A percentile compares a stretch with the other conserved stretches of the same genome.
phyloP scores from a whole-genome alignment of 768 basidiomycete genomes.

The Mycena rosella region DNA sequence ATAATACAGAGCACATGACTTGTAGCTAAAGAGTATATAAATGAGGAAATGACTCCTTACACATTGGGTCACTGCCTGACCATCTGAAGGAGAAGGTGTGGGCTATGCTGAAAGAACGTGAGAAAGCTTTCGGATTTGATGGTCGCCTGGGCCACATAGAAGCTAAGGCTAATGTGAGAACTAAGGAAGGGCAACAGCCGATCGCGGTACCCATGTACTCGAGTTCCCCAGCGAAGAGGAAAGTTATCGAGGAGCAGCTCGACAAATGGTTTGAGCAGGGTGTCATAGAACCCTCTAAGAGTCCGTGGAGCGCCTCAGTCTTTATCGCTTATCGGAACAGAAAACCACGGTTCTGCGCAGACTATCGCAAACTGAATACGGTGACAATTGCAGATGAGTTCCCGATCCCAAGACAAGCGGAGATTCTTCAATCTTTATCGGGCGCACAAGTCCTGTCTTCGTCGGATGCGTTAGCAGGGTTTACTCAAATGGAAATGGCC shows the following conservation, averaged over 20 bases:
- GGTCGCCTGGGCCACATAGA: not conserved
- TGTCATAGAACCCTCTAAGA: not conserved
- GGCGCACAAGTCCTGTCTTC: conserved; percentile 4
- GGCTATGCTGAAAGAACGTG: not conserved
- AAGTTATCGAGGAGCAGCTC: not conserved
- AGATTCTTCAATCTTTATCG: not conserved
- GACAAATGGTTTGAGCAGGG: too few species aligned
- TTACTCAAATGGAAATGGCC: not conserved
- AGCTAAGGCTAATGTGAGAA: not conserved
- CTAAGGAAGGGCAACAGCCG: not conserved
- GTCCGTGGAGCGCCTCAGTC: conserved; percentile 2
- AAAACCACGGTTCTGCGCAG: too few species aligned
- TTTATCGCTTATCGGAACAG: conserved; percentile 1
- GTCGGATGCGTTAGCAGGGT: not conserved
- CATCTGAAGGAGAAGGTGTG: not conserved
- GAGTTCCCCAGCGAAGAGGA: not conserved
- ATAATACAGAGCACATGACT: too few species aligned
- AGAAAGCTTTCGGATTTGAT: too few species aligned
- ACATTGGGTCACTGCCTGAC: too few species aligned
- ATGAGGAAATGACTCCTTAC: too few species aligned
- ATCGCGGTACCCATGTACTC: conserved; percentile 19
- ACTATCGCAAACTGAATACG: not conserved
- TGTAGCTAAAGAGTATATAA: too few species aligned
- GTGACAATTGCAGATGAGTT: not conserved
- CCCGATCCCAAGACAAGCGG: not conserved